Base-by-base conservation (phyloP, 2,329 filamentous ascomycete genomes). In the Ceratocystiopsis minuta region DNA sequence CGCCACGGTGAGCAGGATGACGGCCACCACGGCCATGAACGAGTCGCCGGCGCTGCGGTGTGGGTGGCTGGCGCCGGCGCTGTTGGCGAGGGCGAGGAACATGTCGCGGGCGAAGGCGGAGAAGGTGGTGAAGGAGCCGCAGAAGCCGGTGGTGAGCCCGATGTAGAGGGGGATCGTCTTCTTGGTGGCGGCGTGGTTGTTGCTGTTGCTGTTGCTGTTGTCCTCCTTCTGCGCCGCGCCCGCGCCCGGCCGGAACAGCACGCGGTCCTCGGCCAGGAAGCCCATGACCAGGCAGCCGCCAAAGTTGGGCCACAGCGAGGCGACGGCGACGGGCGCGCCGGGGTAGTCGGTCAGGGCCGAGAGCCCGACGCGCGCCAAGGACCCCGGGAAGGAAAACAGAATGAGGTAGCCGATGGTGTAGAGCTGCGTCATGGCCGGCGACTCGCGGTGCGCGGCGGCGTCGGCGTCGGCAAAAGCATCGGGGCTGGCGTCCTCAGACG, bases 281-380 rank as follows among this genome's bases (percentile, higher is more conserved):
- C 90, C 88, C 73, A 96, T 81, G 44, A 93, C 50, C 0, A 92
- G 55, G 43, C 81, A 80, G 2, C 88, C 88, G 2, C 67, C 74
- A 38, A 94, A 78, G 53, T 96, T 95, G 46, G 86, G 78, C 88
- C 88, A 96, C 17, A 93, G 60, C 2, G 81, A 77, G 40, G 75
- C 70, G 43, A 83, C 87, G 6, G 74, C 64, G 17, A 90, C 64
- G 0, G 86, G 85, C 0, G 81, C 74, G 17, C 78, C 80, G 1
- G 80, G 76, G 55, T 93, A 95, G 43, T 68, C 73, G 0, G 85
- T 90, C 40, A 95, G 61, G 38, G 79, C 78, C 54, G 86, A 75
- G 9, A 94, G 61, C 4, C 86, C 87, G 1, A 95, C 63, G 12
- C 88, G 74, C 1, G 85, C 82, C 20, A 95, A 69, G 0, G 86